Percentiles rank a stretch among this genome's conserved stretches.
Conservation (phyloP, 139 green algal genomes). For the Prasinococcaceae sp. region DNA sequence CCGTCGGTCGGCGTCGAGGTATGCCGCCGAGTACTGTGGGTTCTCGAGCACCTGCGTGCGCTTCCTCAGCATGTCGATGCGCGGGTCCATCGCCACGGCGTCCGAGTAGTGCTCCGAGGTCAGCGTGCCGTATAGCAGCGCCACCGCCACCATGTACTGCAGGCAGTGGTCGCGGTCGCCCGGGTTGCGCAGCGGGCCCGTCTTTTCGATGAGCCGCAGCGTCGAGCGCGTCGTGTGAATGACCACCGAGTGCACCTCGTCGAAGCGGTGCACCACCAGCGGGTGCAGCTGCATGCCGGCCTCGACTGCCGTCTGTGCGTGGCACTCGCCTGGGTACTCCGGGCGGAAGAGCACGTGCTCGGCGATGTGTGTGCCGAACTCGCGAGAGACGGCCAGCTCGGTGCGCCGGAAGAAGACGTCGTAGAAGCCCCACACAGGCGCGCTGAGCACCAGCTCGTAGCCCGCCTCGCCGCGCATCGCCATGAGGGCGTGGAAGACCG, state of each 20-base stretch:
- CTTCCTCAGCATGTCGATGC: slow-evolving; percentile 11
- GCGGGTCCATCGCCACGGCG: slow-evolving; percentile 2
- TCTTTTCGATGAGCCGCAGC: slow-evolving; percentile 10
- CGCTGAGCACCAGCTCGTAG: neutral
- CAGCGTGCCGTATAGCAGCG: slow-evolving; percentile 12
- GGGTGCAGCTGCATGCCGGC: slow-evolving; percentile 3
- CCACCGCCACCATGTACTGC: slow-evolving; percentile 13
- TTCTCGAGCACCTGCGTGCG: slow-evolving; percentile 6
- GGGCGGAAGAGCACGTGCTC: slow-evolving; percentile 10
- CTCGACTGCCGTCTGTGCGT: slow-evolving; percentile 10
- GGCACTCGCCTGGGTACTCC: slow-evolving; percentile 4
- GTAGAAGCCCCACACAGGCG: slow-evolving; percentile 15
- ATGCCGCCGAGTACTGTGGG: slow-evolving; percentile 11
- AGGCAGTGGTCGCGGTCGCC: slow-evolving; percentile 12
- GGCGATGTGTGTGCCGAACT: slow-evolving; percentile 6
- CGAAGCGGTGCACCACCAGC: slow-evolving; percentile 8
- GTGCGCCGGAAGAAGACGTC: slow-evolving; percentile 9
- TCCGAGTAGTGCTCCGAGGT: slow-evolving; percentile 16
- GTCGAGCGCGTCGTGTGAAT: slow-evolving; percentile 7
- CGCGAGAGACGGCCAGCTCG: neutral
- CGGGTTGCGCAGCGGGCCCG: slow-evolving; percentile 3
- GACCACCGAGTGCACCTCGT: slow-evolving; percentile 1
- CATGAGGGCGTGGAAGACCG: slow-evolving; percentile 6
- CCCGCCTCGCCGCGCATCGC: slow-evolving; percentile 17
- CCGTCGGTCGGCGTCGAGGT: slow-evolving; percentile 7